Evolutionary conservation across 176 grass and related monocot genomes (phyloP), one percentile per base, ranked within the genome.

Genomic region (Typha latifolia): DNA sequence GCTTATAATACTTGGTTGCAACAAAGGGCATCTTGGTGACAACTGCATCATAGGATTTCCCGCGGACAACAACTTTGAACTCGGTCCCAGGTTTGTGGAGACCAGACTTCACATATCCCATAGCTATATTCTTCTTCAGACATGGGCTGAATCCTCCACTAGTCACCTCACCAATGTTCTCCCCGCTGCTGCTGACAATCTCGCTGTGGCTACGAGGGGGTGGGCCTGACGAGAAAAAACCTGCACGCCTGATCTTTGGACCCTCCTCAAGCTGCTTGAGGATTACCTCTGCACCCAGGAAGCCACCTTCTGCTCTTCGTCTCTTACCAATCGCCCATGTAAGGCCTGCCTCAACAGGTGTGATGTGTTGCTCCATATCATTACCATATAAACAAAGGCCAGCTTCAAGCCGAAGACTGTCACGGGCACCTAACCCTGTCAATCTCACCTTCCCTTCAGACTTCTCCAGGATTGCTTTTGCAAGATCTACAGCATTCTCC

Each of bases 11-110:
- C 64, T 99, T 93, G 48, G 95, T 90, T 9, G 86, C 83, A 64
- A 99, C 95, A n/a, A 99, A 99, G 12, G 95, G 95, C 95, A 94
- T 99, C 86, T 99, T 99, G 48, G 95, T 87, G 37, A 90, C 68
- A 3, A 83, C 81, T 1, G 84, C 89, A 5, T 85, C 95, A 4
- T 99, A 87, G 3, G 83, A 72, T 34, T 99, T 99, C 2, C 95
- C 95, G 10, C 95, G 86, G 66, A 99, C 77, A 22, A 99, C 48
- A 3, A 90, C 73, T 81, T 94, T 94, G 63, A 84, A 81, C 48
- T 94, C 89, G 3, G 95, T 99, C 61, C 95, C 95, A 49, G 95
- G 78, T 63, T 99, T 99, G 79, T 99, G 95, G 69, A 90, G 50
- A 19, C 95, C 95, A 3, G 86, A 90, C 34, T 87, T 99, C 9